Evolutionary conservation across 148 eudicot genomes (phyloP), one percentile per base, ranked within the genome.

Genomic region (Euryodendron excelsum): DNA sequence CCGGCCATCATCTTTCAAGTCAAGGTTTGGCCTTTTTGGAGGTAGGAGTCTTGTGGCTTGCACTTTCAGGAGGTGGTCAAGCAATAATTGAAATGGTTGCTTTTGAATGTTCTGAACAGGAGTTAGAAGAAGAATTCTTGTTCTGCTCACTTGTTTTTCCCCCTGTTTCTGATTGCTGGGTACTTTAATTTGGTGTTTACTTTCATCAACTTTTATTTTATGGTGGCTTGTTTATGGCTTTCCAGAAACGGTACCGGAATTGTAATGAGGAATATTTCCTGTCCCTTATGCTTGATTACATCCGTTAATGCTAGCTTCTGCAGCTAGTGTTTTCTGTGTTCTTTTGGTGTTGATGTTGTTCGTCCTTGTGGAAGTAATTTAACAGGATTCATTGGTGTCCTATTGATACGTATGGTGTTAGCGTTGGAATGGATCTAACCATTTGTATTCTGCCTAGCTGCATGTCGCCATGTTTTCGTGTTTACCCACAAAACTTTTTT

Each of bases 31-130:
- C 73, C 64, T 83, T 82, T 81, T 90, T 39, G 83, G 87, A 73
- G 89, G 89, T 64, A 85, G 86, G 79, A 82, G 82, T 69, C 81
- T 89, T 31, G 89, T 78, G 41, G 78, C 89, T 10, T 85, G 91
- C 69, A 85, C 94, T 66, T 77, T 88, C 21, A 75, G 85, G 81
- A 86, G 92, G 77, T 87, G 87, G 88, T 81, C 91, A 9, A 73
- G 66, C 82, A 84, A 83, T 73, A 75, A 79, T 78, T 55, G 81
- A 48, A 85, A 73, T 70, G 80, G 66, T 55, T 77, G 72, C 69
- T 82, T 78, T 45, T 88, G 72, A 81, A 77, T 70, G 71, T 68
- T 37, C 52, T 25, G 41, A 74, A 76, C 71, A 65, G 28, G 69
- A 21, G 58, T 75, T 44, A 27, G 69, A 62, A 41, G 33, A 31